These are phyloP conservation scores for Falciphora oryzae DNA, from an alignment of 2,329 filamentous ascomycete genomes.

Conservation along the genomic window DNA sequence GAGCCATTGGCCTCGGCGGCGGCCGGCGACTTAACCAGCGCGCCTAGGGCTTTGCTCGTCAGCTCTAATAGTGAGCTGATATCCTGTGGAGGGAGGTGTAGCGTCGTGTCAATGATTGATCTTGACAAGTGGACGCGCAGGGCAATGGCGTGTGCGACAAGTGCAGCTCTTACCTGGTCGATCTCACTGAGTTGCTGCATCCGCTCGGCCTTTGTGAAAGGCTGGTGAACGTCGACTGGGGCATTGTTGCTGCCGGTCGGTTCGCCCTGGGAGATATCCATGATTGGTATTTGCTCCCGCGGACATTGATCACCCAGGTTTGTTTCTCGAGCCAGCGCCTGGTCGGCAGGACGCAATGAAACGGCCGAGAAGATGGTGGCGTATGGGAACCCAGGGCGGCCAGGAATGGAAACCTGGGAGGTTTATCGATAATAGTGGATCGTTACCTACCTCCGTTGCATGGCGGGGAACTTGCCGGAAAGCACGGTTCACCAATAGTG, in stretches of 20 bases:
- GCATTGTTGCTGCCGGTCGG: not conserved
- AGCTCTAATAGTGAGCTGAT: conserved; percentile 40
- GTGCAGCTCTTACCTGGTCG: conserved; percentile 49
- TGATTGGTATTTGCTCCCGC: not conserved
- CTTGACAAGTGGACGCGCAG: not conserved
- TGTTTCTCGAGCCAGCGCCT: not conserved
- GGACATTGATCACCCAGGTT: not conserved
- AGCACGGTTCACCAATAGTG: not conserved
- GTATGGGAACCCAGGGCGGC: too few species aligned
- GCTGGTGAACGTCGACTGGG: conserved; percentile 30
- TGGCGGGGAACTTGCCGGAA: not conserved
- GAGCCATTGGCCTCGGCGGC: conserved; percentile 11
- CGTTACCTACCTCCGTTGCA: not conserved
- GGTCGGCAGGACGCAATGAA: too few species aligned
- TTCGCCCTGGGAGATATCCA: not conserved
- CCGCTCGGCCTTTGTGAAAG: conserved; percentile 70
- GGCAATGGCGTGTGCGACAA: not conserved
- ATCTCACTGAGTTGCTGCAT: conserved; percentile 76
- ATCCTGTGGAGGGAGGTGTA: conserved; percentile 37
- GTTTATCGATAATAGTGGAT: too few species aligned
- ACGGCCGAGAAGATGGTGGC: too few species aligned
- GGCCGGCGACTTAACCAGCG: conserved; percentile 44
- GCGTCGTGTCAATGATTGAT: conserved; percentile 21
- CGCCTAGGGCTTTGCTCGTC: conserved; percentile 54
- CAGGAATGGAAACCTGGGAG: not conserved